Base-by-base conservation (phyloP, 1,284 basidiomycete species). In the Puccinia triticina region DNA sequence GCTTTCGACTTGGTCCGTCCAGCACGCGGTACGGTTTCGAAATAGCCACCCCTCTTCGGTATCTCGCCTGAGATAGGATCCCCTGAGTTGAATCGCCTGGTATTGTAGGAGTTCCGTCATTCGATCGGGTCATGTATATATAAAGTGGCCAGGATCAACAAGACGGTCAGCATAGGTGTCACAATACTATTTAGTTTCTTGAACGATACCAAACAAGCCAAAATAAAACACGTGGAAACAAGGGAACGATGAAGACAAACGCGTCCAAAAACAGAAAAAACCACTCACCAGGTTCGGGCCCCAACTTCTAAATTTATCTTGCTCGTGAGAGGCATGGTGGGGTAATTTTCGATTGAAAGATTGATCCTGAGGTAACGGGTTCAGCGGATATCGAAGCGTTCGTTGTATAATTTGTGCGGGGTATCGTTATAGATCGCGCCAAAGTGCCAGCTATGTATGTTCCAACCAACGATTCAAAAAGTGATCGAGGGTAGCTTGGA, bases 221-320 rank as follows among this genome's bases (percentile, higher is more conserved):
- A 29, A 43, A 32, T 8, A 50, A 37, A 37, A 59, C 73, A 46
- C 16, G n/a, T 57, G 59, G 76, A 43, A 34, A 8, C 10, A 43
- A 29, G 55, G 26, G 18, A 59, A 61, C 7, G 55, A 46, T 29
- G 23, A n/a, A 16, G 23, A 40, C 18, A 46, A n/a, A 21, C 29
- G 34, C 26, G 53, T 50, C 32, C 32, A 66, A 66, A 8, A 50
- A 73, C 16, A 26, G 43, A 73, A 66, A 37, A 7, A 26, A 18
- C 66, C 21, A 79, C 77, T 79, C 8, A 79, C 77, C 77, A 79
- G 40, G 77, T 79, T 71, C 67, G 48, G 21, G 64, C 64, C 18
- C 77, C 77, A 32, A 79, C 66, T 79, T 79, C 77, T 7, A 79
- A 43, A 37, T 79, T 79, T 4, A 79, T 26, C 16, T 71, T 79